Evolutionary conservation across 768 basidiomycete genomes (phyloP), one percentile per base, ranked within the genome.

Genomic region (Termitomyces sp.): DNA sequence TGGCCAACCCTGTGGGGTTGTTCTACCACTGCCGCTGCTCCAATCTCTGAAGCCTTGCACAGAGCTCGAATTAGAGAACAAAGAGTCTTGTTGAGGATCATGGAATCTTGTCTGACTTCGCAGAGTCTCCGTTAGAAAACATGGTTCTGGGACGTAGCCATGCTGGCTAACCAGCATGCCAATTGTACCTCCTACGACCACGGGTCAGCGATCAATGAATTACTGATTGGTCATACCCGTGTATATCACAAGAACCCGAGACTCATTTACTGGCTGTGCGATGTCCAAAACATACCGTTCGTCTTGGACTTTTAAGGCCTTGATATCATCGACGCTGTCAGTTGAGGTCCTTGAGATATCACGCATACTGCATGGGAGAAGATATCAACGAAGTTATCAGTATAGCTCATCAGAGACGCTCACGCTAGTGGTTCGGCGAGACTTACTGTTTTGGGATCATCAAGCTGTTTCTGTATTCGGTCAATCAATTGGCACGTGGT

Each of bases 81-180:
- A 73, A 0, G 93, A 94, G 59, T 92, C 87, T 68, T 90, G 88
- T 24, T 86, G 72, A 3, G 94, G 95, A 63, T 98, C 95, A 70
- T 98, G 92, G 66, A 98, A 98, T 13, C 95, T 85, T 40, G 82
- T 83, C 71, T 94, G 92, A 62, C 86, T 86, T 63, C 81, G 76
- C 30, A 96, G 80, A 0, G 87, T 92, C 70, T 92, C 88, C 5
- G 91, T 92, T 60, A 95, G 75, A 68, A 93, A 94, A 64, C 87
- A 87, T 0, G 92, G 92, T 66, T 94, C 93, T 13, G 92, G 90
- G 22, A 89, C 86, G 67, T 90, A 91, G 60, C 89, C 88, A 59
- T 84, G 81, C 35, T 85, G 76, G 35, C 87, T 85, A 36, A 89
- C 79, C 46, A 92, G 84, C 90, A 92, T 92, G 18, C 90, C 91